Base-by-base conservation (phyloP, 169 alveolate genomes). In the Plasmodium fragile region DNA sequence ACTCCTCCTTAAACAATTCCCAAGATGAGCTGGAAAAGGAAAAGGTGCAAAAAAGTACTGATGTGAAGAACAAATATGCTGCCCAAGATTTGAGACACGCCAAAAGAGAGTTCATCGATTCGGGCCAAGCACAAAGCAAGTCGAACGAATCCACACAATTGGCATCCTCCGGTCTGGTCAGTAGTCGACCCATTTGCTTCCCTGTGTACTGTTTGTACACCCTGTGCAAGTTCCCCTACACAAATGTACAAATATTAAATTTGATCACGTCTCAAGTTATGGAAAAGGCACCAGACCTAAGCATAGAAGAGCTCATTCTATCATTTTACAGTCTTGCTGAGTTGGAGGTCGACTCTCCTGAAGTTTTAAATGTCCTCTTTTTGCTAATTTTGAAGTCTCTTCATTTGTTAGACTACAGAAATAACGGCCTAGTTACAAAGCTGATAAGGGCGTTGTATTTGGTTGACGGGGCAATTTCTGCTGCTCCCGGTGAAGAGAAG, bases 211-310 rank as follows among this genome's bases (percentile, higher is more conserved):
- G 83, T 71, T 49, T 89, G 11, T 77, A 72, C 71, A 69, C 72
- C 32, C 71, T 89, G 55, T 78, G 82, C 43, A 89, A 89, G 78
- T 89, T 89, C 49, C 94, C 94, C 45, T 89, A 78, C 72, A 39
- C 90, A 7, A 59, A 89, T 89, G 13, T 89, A 25, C 79, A 45
- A 10, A 78, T 89, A 25, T n/a, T 89, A n/a, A 77, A 59, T 49
- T 78, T 78, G 8, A 22, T 89, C 45, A 45, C 36, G 4, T 78
- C 81, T 11, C 11, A 78, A 59, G 4, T 89, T 55, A 22, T 79
- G 71, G 69, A 39, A 25, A 59, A 34, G 28, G 52, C 72, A 39
- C 8, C 79, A 25, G 59, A 89, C 11, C 81, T 89, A 72, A 55
- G 90, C 49, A 30, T 89, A 55, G 94, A 89, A 10, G 94, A 89